phyloP scores from a whole-genome alignment of 2,329 filamentous ascomycete species.

The Tolypocladium tundrense region DNA sequence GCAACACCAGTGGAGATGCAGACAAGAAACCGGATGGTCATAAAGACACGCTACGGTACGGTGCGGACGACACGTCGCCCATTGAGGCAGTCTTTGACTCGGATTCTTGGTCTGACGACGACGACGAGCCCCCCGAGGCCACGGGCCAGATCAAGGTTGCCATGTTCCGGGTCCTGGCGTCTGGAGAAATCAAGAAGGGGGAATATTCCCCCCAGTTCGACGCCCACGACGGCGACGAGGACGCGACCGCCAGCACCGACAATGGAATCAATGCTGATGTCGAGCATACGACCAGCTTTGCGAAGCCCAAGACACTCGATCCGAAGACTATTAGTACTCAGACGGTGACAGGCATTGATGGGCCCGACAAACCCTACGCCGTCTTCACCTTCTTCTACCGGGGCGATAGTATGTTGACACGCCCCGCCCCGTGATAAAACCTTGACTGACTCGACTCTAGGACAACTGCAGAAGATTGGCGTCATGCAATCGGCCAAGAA shows the following conservation, averaged over 20 bases:
- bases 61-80: slow-evolving; percentile 62
- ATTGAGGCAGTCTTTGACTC: slow-evolving; percentile 61
- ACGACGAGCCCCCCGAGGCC: slow-evolving; percentile 86
- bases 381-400: slow-evolving; percentile 97
- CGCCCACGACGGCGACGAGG: slow-evolving; percentile 88
- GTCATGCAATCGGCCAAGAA: slow-evolving; percentile 63
- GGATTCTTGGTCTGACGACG: slow-evolving; percentile 65
- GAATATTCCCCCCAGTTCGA: slow-evolving; percentile 98
- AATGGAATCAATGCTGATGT: slow-evolving; percentile 67
- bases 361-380: slow-evolving; percentile 90
- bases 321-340: slow-evolving; percentile 97
- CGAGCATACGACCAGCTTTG: slow-evolving; percentile 96
- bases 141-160: slow-evolving; percentile 97
- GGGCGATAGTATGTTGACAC: slow-evolving; percentile 68
- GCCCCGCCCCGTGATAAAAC: background rate
- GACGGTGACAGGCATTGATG: slow-evolving; percentile 96
- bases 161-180: slow-evolving; percentile 88
- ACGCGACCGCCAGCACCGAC: slow-evolving; percentile 41
- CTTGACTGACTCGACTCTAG: slow-evolving; percentile 32
- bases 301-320: slow-evolving; percentile 90
- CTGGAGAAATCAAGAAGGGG: slow-evolving; percentile 93
- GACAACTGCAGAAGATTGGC: slow-evolving; percentile 94
- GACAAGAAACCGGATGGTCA: slow-evolving; percentile 32
- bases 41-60: slow-evolving; percentile 64
- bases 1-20: slow-evolving; percentile 20